A percentile compares a stretch with the other conserved stretches of the same genome.
These are phyloP conservation scores for Sporothrix protearum DNA, from an alignment of 2,329 filamentous ascomycete species.

Conservation along the genomic window DNA sequence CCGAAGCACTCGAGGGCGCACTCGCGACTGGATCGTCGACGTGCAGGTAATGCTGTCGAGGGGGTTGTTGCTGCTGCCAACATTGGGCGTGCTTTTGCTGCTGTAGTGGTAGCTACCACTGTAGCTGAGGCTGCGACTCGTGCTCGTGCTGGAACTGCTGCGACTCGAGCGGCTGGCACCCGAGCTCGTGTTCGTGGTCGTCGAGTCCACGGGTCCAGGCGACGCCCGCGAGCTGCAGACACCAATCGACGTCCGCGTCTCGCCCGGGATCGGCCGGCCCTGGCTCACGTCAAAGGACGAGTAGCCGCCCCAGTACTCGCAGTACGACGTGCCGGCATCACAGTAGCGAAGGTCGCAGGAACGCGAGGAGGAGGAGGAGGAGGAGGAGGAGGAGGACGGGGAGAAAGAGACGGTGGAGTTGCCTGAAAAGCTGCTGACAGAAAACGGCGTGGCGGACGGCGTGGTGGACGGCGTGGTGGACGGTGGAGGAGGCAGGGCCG, in stretches of 20 bases:
- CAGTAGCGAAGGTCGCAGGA: constrained; percentile 28
- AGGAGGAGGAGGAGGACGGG: not conserved
- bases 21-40: not conserved
- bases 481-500: not conserved
- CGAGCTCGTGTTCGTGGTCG: not conserved
- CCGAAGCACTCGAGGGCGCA: not conserved
- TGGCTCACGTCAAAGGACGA: constrained; percentile 26
- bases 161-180: not conserved
- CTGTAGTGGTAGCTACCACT: not conserved
- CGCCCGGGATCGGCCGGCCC: constrained; percentile 26
- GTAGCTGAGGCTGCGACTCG: not conserved
- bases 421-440: not conserved
- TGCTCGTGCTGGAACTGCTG: not conserved
- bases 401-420: not conserved
- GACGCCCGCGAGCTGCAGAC: constrained; percentile 16
- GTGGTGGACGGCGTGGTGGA: not conserved
- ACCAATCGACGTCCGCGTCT: constrained; percentile 26
- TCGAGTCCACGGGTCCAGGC: constrained; percentile 1
- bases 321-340: constrained; percentile 27
- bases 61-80: not conserved
- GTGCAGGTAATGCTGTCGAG: constrained; percentile 5
- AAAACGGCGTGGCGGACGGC: not conserved
- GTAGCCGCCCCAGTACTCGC: constrained; percentile 30
- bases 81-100: not conserved
- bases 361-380: not conserved